phyloP scores from a whole-genome alignment of 208 protist genomes.

The Leptomonas pyrrhocoris region DNA sequence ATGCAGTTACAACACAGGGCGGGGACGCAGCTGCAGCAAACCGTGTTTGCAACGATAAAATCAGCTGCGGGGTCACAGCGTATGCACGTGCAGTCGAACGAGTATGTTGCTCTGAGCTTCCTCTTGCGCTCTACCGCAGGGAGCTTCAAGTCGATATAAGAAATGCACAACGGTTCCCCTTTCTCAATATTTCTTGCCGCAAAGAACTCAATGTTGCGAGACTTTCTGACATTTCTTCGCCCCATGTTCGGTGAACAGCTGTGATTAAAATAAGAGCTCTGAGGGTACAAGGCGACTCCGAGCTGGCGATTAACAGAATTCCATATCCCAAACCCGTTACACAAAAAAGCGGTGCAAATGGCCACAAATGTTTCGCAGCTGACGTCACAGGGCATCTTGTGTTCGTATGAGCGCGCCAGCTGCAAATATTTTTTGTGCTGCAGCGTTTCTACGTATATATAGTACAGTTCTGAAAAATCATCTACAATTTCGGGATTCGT shows the following conservation, averaged over 20 bases:
- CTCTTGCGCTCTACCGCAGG: conserved; percentile 18
- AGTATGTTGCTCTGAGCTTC: conserved; percentile 41
- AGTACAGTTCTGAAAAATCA: conserved; percentile 33
- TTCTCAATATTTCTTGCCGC: conserved; percentile 17
- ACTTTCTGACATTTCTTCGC: conserved; percentile 24
- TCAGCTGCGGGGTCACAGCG: conserved; percentile 21
- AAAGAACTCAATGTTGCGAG: conserved; percentile 36
- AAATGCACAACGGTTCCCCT: conserved; percentile 50
- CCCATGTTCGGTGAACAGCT: conserved; percentile 46
- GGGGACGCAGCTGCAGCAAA: conserved; percentile 19
- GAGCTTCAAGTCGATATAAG: conserved; percentile 42
- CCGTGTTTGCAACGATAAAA: conserved; percentile 23
- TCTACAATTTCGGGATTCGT: conserved; percentile 31
- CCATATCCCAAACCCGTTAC: conserved; percentile 50
- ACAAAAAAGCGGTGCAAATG: conserved; percentile 43
- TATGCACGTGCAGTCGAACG: conserved; percentile 34
- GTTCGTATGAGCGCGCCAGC: neutral
- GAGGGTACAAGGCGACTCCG: conserved; percentile 34
- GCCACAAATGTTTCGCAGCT: conserved; percentile 35
- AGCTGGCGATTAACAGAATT: conserved; percentile 12
- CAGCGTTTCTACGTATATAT: conserved; percentile 21
- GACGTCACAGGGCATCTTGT: conserved; percentile 22
- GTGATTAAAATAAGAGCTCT: conserved; percentile 57
- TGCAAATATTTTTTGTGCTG: conserved; percentile 27
- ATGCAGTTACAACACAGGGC: conserved; percentile 31